A percentile compares a stretch with the other conserved stretches of the same genome.
Evolutionary conservation across 163 green algal species (phyloP).

Genomic region (Smithsoniella earleae): DNA sequence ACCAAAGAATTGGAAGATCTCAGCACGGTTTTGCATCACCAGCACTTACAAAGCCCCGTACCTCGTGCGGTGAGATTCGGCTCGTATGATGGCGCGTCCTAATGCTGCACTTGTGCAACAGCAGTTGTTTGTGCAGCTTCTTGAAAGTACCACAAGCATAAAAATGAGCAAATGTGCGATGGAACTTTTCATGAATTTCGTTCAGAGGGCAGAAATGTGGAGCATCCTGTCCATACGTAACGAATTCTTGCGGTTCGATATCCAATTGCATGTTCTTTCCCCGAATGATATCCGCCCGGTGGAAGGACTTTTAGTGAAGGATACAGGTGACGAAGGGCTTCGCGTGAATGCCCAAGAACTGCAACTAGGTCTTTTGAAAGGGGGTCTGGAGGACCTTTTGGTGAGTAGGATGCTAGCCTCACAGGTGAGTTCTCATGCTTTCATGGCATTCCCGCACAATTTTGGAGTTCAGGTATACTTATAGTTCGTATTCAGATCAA

Average conservation of each 20-base stretch:
- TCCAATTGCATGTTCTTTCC: not conserved
- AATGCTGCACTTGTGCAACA: no score
- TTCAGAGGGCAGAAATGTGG: slow-evolving; percentile 26
- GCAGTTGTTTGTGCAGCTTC: slow-evolving; percentile 16
- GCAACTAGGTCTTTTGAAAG: not conserved
- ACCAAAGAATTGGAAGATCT: slow-evolving; percentile 20
- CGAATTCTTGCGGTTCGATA: slow-evolving; percentile 12
- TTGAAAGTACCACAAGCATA: slow-evolving; percentile 19
- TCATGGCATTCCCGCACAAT: no score
- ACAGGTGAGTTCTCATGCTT: no score
- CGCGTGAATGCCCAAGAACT: not conserved
- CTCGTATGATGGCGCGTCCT: no score
- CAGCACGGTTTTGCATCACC: not conserved
- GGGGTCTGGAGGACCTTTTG: slow-evolving; percentile 11
- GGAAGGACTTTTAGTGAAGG: slow-evolving; percentile 21
- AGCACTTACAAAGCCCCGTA: slow-evolving; percentile 12
- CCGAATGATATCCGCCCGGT: not conserved
- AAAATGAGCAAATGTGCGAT: not conserved
- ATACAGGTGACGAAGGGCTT: slow-evolving; percentile 8
- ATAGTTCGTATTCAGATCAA: no score
- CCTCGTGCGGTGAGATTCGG: not conserved
- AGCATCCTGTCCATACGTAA: slow-evolving; percentile 21
- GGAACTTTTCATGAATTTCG: slow-evolving; percentile 23
- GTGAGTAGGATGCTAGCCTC: not conserved
- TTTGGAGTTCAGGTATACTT: no score